A percentile compares a stretch with the other conserved stretches of the same genome.
These are phyloP conservation scores for Delitschia confertaspora DNA, from an alignment of 495 filamentous ascomycete species.

Conservation along the genomic window DNA sequence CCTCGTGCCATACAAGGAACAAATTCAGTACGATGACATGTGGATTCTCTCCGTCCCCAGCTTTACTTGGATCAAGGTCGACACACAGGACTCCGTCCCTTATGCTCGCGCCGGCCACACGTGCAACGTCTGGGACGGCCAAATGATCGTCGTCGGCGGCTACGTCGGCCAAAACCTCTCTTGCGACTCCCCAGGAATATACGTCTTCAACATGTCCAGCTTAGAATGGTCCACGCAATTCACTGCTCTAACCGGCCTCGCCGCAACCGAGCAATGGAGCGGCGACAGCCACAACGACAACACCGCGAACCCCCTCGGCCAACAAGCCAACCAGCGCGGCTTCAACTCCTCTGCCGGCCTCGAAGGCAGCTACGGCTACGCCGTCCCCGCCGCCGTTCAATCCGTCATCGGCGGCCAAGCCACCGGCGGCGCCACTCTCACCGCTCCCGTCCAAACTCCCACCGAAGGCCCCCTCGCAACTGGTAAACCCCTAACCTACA, in stretches of 20 bases:
- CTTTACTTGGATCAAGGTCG: conserved; percentile 64
- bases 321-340: conserved; percentile 39
- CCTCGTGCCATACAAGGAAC: conserved; percentile 48
- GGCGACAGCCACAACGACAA: conserved; percentile 6
- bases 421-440: conserved; percentile 57
- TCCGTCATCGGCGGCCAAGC: conserved; percentile 53
- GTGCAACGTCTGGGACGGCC: conserved; percentile 59
- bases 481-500: conserved; percentile 54
- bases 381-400: conserved; percentile 53
- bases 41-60: conserved; percentile 68
- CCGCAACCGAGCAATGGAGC: conserved; percentile 6
- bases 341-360: conserved; percentile 36
- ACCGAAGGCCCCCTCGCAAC: conserved; percentile 61
- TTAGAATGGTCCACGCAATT: conserved; percentile 55
- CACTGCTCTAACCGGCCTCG: conserved; percentile 38
- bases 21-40: conserved; percentile 63
- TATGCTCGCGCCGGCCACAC: conserved; percentile 59
- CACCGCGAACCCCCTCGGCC: conserved; percentile 36
- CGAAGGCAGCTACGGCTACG: conserved; percentile 52
- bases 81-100: conserved; percentile 45
- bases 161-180: conserved; percentile 52
- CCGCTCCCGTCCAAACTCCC: conserved; percentile 52
- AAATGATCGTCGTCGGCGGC: conserved; percentile 65
- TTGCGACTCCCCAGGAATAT: conserved; percentile 62
- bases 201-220: conserved; percentile 55